Conservation (phyloP, 768 basidiomycete genomes). For the Rhizopogon roseolus region DNA sequence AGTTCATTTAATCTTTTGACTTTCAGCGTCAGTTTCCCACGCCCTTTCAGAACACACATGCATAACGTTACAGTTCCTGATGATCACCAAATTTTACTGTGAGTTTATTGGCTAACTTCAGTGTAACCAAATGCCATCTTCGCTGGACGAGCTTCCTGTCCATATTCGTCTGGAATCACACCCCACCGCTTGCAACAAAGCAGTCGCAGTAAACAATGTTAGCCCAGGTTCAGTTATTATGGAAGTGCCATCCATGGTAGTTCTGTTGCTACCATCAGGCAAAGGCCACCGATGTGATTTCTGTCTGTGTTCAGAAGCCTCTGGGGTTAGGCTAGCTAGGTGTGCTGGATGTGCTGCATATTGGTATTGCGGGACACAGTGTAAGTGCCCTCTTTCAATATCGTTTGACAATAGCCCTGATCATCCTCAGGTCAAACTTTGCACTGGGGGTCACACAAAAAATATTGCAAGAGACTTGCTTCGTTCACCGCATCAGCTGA, state of each 20-base stretch:
- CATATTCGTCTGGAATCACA: conserved; percentile 37
- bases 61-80: too few species aligned
- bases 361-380: conserved; percentile 67
- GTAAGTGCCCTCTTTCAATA: conserved; percentile 34
- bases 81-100: too few species aligned
- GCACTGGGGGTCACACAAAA: conserved; percentile 67
- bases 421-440: conserved; percentile 51
- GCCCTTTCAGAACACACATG: too few species aligned
- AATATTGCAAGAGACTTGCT: conserved; percentile 59
- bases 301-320: conserved; percentile 41
- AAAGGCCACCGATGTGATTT: conserved; percentile 66
- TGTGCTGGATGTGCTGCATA: conserved; percentile 67
- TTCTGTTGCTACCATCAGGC: conserved; percentile 46
- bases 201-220: conserved; percentile 35
- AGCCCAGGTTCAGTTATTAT: conserved; percentile 47
- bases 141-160: background rate
- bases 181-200: conserved; percentile 45
- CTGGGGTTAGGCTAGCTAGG: conserved; percentile 35
- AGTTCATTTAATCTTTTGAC: too few species aligned
- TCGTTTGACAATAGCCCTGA: conserved; percentile 5
- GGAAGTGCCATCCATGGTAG: conserved; percentile 38
- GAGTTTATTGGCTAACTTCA: too few species aligned
- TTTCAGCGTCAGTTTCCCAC: too few species aligned
- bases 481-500: conserved; percentile 38
- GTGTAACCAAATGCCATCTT: background rate